Base-by-base conservation (phyloP, 176 grass and related monocot species). In the Carex kokanica region DNA sequence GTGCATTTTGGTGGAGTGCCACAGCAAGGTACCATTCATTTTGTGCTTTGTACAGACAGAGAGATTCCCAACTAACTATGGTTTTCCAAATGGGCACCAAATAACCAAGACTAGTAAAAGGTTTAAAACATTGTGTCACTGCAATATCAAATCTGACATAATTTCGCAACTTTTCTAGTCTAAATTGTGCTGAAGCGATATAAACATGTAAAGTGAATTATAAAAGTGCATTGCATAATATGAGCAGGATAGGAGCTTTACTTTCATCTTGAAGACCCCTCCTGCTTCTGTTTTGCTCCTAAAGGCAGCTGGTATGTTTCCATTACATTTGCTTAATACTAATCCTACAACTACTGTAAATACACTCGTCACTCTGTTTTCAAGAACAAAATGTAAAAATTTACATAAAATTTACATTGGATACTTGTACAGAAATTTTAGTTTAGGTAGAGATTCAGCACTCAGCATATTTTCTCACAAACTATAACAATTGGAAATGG, bases 241-340 rank as follows among this genome's bases (percentile, higher is more conserved):
- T 83, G 79, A 23, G 10, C 79, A 98, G 95, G 96, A 98, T 84
- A 98, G 92, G 82, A 98, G 96, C 80, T 98, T 95, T 84, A 98
- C 96, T 6, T 98, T 98, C 84, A 87, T 98, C 58, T 65, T 98
- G 86, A 98, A 98, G 89, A 98, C 96, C 41, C 92, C 96, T 20
- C 96, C 96, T 10, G 96, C 96, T 3, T 98, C 96, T 7, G 89
- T 98, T 69, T 88, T 98, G 74, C 93, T 98, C 51, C 93, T 95
- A 74, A 98, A 98, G 80, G 96, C 96, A 86, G 93, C 96, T 91
- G 96, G 96, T 98, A 57, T 31, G 49, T 29, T 89, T 31, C 54
- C 14, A 67, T 49, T 18, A 12, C 59, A 11, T 61, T 84, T 63
- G 34, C 9, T 65, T 47, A 34, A 12, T 24, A 40, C 14, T 18